phyloP scores from a whole-genome alignment of 2,329 filamentous ascomycete genomes.

The Raffaelea ambrosiae region DNA sequence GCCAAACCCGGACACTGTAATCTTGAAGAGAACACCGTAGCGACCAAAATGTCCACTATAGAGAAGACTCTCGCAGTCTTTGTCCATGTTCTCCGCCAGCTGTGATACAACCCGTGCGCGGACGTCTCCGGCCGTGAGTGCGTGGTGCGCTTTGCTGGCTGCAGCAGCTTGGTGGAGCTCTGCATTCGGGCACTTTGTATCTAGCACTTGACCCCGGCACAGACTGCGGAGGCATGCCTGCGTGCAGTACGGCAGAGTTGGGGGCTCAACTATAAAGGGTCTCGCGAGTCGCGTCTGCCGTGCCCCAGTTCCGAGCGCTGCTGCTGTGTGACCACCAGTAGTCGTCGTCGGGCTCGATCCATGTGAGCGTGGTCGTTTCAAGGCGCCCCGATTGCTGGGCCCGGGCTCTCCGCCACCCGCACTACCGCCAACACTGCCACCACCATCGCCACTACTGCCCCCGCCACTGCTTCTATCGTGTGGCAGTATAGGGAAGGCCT shows the following conservation, averaged over 20 bases:
- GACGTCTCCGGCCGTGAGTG: not conserved
- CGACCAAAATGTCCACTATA: not conserved
- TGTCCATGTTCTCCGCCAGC: not conserved
- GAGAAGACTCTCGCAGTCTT: slow-evolving; percentile 1
- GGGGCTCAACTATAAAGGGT: not conserved
- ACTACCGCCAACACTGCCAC: not conserved
- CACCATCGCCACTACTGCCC: not conserved
- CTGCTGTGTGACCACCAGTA: not conserved
- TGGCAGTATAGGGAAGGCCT: not conserved
- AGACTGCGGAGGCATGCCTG: slow-evolving; percentile 6
- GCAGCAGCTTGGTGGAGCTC: not conserved
- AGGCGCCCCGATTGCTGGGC: not conserved
- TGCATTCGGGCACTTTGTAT: slow-evolving; percentile 6
- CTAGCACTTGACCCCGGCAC: not conserved
- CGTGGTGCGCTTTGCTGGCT: not conserved
- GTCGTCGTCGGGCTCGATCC: not conserved
- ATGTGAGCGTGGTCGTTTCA: not conserved
- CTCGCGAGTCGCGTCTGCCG: not conserved
- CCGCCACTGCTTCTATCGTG: not conserved
- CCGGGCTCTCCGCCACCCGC: not conserved
- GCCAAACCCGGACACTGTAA: slow-evolving; percentile 2
- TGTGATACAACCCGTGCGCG: slow-evolving; percentile 1
- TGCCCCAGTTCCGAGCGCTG: not conserved
- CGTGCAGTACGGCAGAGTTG: slow-evolving; percentile 5
- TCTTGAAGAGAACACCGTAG: slow-evolving; percentile 5